Evolutionary conservation across 345 rosid species (phyloP).

Genomic region (Syzygium aqueum): DNA sequence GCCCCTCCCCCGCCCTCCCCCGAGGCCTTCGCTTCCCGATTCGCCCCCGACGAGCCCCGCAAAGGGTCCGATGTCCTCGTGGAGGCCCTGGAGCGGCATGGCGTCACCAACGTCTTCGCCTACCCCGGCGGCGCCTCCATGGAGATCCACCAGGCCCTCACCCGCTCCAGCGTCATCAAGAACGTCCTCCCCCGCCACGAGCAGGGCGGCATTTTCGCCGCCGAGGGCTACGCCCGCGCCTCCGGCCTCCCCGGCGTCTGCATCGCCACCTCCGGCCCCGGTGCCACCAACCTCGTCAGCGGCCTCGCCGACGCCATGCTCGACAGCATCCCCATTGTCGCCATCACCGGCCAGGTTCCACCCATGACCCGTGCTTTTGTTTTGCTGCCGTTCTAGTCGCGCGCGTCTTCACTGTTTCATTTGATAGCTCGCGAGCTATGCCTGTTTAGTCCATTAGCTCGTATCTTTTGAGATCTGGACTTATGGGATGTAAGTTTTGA

Average conservation of each 20-base stretch:
- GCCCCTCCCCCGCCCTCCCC: constrained; percentile 13
- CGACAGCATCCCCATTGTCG: constrained; percentile 85
- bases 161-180: constrained; percentile 67
- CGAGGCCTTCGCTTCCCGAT: constrained; percentile 27
- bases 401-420: not conserved
- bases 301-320: constrained; percentile 88
- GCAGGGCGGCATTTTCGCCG: constrained; percentile 92
- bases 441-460: not conserved
- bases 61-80: constrained; percentile 92
- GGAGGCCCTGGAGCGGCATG: constrained; percentile 83
- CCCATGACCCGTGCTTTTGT: not conserved
- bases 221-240: constrained; percentile 89
- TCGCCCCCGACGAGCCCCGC: constrained; percentile 59
- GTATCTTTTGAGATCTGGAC: not conserved
- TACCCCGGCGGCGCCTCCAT: constrained; percentile 93
- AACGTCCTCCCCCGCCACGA: constrained; percentile 95
- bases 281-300: constrained; percentile 83
- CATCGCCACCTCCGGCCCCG: constrained; percentile 95
- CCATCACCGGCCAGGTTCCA: constrained; percentile 81
- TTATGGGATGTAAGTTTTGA: not conserved
- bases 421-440: not conserved
- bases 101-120: constrained; percentile 76
- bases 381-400: not conserved
- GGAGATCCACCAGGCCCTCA: constrained; percentile 99
- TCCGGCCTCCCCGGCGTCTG: constrained; percentile 86